phyloP scores from a whole-genome alignment of 345 rosid species.

The Pseudoturritis turrita region DNA sequence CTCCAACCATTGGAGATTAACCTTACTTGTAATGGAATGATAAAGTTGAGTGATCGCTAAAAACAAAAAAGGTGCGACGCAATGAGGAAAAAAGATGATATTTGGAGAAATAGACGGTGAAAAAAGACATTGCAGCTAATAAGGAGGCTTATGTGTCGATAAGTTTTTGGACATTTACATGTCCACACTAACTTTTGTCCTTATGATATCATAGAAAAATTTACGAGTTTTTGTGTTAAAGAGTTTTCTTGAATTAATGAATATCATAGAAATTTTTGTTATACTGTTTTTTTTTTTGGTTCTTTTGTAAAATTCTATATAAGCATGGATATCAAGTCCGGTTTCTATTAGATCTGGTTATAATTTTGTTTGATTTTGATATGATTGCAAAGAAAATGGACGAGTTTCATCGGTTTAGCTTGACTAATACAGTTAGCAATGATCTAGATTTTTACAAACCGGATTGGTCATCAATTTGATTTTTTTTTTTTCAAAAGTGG shows the following conservation, averaged over 20 bases:
- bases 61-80: not conserved
- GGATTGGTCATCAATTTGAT: too few species aligned
- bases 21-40: not conserved
- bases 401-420: not conserved
- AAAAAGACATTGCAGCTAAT: conserved; percentile 14
- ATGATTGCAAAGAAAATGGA: not conserved
- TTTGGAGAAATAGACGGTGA: not conserved
- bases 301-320: not conserved
- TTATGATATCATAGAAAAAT: not conserved
- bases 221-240: too few species aligned
- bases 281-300: not conserved
- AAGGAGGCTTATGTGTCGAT: not conserved
- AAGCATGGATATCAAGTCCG: not conserved
- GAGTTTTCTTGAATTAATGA: too few species aligned
- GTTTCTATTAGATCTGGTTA: not conserved
- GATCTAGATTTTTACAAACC: too few species aligned
- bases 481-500: too few species aligned
- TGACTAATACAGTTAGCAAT: too few species aligned
- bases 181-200: conserved; percentile 9
- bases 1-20: not conserved
- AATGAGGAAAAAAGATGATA: not conserved
- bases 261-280: too few species aligned
- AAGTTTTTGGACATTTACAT: conserved; percentile 11
- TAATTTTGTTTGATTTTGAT: not conserved
- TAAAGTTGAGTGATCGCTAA: not conserved